Base-by-base conservation (phyloP, 2,329 filamentous ascomycete genomes). In the Alternaria sp. region DNA sequence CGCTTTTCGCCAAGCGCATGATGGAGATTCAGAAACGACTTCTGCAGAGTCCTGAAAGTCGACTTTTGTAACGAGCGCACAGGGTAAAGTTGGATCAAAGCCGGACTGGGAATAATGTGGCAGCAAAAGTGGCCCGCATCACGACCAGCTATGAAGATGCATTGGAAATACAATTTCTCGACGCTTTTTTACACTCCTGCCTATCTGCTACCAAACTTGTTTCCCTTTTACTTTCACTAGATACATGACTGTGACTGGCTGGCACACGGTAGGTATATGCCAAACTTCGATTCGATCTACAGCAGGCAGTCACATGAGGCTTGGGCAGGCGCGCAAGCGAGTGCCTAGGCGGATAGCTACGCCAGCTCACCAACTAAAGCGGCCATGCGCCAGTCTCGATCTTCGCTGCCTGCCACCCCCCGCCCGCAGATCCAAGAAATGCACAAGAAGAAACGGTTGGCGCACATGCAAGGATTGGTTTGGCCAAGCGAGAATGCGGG, bases 401-500 rank as follows among this genome's bases (percentile, higher is more conserved):
- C 44, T 48, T 9, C 29, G 44, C 21, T 48, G 33, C 21, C 44
- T 48, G 44, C 31, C 24, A 24, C 21, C 39, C 29, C 13, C 44
- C 34, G 34, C 21, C 29, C 9, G 31, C 44, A 36, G 21, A 34
- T 48, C 44, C 44, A 50, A 50, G 34, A 50, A 39, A 50, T 5
- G 17, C 44, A 48, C 31, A 34, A 36, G 44, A 48, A 36, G 39
- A 17, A 50, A 50, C 14, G 24, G 34, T 36, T 28, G 48, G 34
- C 23, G 24, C 33, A 50, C 33, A 39, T 28, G 26, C 33, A 50
- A 39, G 34, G 41, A 29, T n/a, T 34, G 23, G 31, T 10, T 26
- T 14, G 23, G 50, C 28, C 50, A 52, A 52, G 50, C 50, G 50
- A 52, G 29, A 52, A 52, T 52, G 50, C 39, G 50, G 50, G 50